Conservation (phyloP, 106 monocot genomes). For the Ottelia alismoides region DNA sequence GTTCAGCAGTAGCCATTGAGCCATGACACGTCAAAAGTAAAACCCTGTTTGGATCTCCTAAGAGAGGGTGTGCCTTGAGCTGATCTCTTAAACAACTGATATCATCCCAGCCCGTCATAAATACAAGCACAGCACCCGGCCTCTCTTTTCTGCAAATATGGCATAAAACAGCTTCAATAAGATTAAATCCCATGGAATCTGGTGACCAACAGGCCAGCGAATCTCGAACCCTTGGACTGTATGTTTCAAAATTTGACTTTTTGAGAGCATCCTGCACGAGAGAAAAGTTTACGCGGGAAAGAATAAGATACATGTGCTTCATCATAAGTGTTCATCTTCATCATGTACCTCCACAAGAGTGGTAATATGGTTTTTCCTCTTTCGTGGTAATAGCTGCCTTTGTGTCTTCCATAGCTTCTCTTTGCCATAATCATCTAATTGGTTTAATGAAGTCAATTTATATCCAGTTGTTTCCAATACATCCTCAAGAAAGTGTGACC, state of each 20-base stretch:
- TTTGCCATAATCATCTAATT: constrained; percentile 98
- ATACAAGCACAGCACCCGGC: constrained; percentile 88
- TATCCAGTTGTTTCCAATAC: constrained; percentile 91
- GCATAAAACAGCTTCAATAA: constrained; percentile 94
- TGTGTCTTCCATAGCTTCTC: constrained; percentile 99
- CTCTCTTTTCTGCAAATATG: constrained; percentile 93
- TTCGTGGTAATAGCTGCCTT: constrained; percentile 72
- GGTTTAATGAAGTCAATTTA: constrained; percentile 83
- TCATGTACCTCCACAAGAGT: constrained; percentile 78
- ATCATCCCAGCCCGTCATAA: constrained; percentile 99
- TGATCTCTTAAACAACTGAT: constrained; percentile 96
- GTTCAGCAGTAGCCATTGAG: constrained; percentile 99
- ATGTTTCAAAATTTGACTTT: constrained; percentile 74
- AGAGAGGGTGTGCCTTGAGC: constrained; percentile 86
- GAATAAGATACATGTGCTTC: no score
- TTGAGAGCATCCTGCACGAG: constrained; percentile 60
- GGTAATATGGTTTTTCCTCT: constrained; percentile 90
- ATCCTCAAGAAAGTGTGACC: constrained; percentile 84
- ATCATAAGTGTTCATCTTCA: neutral
- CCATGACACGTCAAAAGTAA: constrained; percentile 91
- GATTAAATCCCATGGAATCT: constrained; percentile 98
- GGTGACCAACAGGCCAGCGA: constrained; percentile 88
- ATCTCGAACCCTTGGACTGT: constrained; percentile 75
- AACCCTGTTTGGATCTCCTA: constrained; percentile 97
- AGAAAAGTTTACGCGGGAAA: constrained; percentile 5